phyloP scores from a whole-genome alignment of 768 basidiomycete species.

The Kwoniella bestiolae region DNA sequence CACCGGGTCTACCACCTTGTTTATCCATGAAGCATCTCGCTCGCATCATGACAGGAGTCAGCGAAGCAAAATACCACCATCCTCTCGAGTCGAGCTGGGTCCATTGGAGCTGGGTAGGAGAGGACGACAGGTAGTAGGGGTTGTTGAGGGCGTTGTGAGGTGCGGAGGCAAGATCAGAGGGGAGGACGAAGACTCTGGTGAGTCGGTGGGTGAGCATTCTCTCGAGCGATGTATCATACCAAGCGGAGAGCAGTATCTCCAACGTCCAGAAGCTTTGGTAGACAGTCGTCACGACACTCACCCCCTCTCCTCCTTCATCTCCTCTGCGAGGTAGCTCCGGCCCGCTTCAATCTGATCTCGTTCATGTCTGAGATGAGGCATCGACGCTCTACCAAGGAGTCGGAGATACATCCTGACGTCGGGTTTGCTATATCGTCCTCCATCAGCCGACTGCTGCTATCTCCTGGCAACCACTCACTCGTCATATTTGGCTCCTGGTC shows the following conservation, averaged over 20 bases:
- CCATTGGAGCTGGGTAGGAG: background rate
- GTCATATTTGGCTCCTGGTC: slow-evolving; percentile 11
- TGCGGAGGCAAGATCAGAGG: slow-evolving; percentile 7
- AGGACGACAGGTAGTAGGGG: slow-evolving; percentile 11
- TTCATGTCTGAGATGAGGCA: slow-evolving; percentile 2
- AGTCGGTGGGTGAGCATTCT: too few species aligned
- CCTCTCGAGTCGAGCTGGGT: slow-evolving; percentile 15
- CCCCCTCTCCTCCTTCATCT: slow-evolving; percentile 18
- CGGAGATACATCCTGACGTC: slow-evolving; percentile 18
- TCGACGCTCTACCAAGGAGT: slow-evolving; percentile 2
- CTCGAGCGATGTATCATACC: too few species aligned
- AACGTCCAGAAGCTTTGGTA: too few species aligned
- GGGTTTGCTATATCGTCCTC: background rate
- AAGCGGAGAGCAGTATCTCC: too few species aligned
- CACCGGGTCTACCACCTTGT: slow-evolving; percentile 20
- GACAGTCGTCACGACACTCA: background rate
- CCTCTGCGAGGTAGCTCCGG: slow-evolving; percentile 12
- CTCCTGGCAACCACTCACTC: slow-evolving; percentile 2
- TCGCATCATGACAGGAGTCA: slow-evolving; percentile 9
- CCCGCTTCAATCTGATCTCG: slow-evolving; percentile 13
- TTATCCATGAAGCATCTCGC: slow-evolving; percentile 22
- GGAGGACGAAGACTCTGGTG: slow-evolving; percentile 16
- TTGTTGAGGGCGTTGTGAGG: slow-evolving; percentile 19
- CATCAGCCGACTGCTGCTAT: background rate
- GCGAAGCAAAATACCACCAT: slow-evolving; percentile 23